A percentile compares a stretch with the other conserved stretches of the same genome.
These are phyloP conservation scores for Ogataea philodendri DNA, from an alignment of 805 yeast species.

Conservation along the genomic window DNA sequence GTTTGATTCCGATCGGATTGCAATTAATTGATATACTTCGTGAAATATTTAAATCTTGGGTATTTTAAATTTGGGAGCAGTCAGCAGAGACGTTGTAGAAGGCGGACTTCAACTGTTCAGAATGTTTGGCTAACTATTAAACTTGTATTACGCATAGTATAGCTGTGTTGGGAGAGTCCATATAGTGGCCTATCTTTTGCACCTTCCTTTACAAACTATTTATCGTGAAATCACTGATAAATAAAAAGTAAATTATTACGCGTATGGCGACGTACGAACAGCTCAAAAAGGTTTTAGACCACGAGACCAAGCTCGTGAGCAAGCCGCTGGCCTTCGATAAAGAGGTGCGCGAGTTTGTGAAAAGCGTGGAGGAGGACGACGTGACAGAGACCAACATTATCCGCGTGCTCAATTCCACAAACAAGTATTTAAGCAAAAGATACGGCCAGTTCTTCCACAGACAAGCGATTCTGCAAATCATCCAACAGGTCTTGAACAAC, in stretches of 20 bases:
- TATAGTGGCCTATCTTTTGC: too few relatives aligned
- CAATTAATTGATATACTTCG: constrained; percentile 4
- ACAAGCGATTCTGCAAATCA: constrained; percentile 32
- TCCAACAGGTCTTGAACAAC: constrained; percentile 29
- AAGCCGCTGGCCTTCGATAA: constrained; percentile 22
- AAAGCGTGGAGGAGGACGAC: constrained; percentile 8
- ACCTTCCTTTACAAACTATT: not conserved
- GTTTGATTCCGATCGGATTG: constrained; percentile 13
- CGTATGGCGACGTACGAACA: constrained; percentile 25
- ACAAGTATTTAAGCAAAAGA: constrained; percentile 15
- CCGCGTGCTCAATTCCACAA: constrained; percentile 13
- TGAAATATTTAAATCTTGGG: too few relatives aligned
- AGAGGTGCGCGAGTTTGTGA: constrained; percentile 9
- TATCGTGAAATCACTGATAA: not conserved
- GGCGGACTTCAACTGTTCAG: too few relatives aligned
- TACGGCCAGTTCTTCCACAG: constrained; percentile 28
- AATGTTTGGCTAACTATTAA: too few relatives aligned
- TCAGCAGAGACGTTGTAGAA: too few relatives aligned
- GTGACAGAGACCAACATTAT: constrained; percentile 14
- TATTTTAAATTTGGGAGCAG: not conserved
- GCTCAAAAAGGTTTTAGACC: constrained; percentile 25
- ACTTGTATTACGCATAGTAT: too few relatives aligned
- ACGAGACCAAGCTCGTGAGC: constrained; percentile 23
- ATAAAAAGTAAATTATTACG: not conserved
- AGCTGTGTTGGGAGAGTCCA: too few relatives aligned